phyloP scores from a whole-genome alignment of 2,329 filamentous ascomycete species.

The Cordyceps javanica region DNA sequence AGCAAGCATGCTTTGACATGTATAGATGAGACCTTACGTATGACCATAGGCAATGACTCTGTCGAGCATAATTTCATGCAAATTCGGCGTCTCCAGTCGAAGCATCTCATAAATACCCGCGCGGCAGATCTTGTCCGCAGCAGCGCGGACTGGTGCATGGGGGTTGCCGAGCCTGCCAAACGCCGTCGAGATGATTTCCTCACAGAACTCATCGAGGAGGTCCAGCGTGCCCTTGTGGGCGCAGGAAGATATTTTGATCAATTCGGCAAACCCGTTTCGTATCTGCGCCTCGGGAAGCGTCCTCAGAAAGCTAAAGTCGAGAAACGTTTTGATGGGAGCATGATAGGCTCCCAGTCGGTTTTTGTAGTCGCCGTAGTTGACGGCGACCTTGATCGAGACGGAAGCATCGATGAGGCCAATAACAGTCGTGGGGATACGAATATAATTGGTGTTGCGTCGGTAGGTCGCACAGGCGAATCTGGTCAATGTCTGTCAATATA shows the following conservation, averaged over 20 bases:
- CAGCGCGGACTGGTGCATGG: constrained; percentile 47
- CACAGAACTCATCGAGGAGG: constrained; percentile 62
- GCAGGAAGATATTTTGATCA: constrained; percentile 71
- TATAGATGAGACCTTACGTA: constrained; percentile 38
- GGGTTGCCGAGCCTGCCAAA: constrained; percentile 58
- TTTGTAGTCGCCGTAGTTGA: constrained; percentile 73
- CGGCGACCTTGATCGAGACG: constrained; percentile 71
- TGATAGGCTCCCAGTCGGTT: constrained; percentile 69
- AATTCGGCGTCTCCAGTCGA: constrained; percentile 65
- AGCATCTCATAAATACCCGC: constrained; percentile 67
- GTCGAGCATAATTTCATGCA: constrained; percentile 67
- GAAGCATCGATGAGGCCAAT: constrained; percentile 71
- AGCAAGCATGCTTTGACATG: neutral
- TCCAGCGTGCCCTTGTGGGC: constrained; percentile 61
- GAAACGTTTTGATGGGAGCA: constrained; percentile 64
- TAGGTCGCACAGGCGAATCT: constrained; percentile 67
- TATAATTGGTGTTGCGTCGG: constrained; percentile 66
- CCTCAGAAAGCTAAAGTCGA: constrained; percentile 67
- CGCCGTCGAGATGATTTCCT: constrained; percentile 57
- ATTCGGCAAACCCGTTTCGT: constrained; percentile 66
- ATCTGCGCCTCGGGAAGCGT: constrained; percentile 62
- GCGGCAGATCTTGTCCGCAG: constrained; percentile 62
- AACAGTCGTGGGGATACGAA: constrained; percentile 67
- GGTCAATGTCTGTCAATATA: constrained; percentile 20
- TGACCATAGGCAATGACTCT: constrained; percentile 69